phyloP scores from a whole-genome alignment of 2,329 filamentous ascomycete species.

The Fusarium staphyleae region DNA sequence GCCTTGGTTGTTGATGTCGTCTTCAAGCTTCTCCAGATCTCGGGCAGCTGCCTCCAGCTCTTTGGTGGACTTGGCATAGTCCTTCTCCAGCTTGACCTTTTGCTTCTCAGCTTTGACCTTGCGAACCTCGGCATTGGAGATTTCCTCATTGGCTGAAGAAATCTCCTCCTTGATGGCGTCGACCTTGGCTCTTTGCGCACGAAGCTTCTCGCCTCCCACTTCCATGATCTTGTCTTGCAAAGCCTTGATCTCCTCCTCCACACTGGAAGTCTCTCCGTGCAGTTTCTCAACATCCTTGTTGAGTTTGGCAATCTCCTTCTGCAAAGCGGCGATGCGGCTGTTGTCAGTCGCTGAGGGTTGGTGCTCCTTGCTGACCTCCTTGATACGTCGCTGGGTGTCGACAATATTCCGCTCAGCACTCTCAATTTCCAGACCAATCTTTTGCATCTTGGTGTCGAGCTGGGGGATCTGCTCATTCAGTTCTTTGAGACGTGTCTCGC shows the following conservation, averaged over 20 bases:
- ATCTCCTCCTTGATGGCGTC: slow-evolving; percentile 90
- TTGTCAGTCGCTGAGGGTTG: slow-evolving; percentile 83
- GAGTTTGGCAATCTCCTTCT: slow-evolving; percentile 78
- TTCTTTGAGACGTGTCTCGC: slow-evolving; percentile 75
- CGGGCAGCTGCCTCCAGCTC: slow-evolving; percentile 75
- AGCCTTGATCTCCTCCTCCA: slow-evolving; percentile 91
- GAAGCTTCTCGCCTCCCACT: slow-evolving; percentile 90
- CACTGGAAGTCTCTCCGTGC: slow-evolving; percentile 82
- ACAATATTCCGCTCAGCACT: slow-evolving; percentile 84
- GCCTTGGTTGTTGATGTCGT: slow-evolving; percentile 79
- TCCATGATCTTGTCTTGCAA: slow-evolving; percentile 99
- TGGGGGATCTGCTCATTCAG: slow-evolving; percentile 81
- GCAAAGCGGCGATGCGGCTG: slow-evolving; percentile 71
- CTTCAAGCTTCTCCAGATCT: slow-evolving; percentile 80
- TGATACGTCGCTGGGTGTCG: slow-evolving; percentile 83
- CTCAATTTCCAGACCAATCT: slow-evolving; percentile 86
- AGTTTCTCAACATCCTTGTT: slow-evolving; percentile 82
- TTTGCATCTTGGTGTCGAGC: slow-evolving; percentile 90
- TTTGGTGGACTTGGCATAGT: slow-evolving; percentile 76
- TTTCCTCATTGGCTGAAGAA: slow-evolving; percentile 77
- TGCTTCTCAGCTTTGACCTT: slow-evolving; percentile 96
- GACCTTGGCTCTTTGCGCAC: slow-evolving; percentile 88
- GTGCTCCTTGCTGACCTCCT: slow-evolving; percentile 83
- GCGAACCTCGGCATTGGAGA: slow-evolving; percentile 84
- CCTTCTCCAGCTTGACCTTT: slow-evolving; percentile 84